Percentiles rank a stretch among this genome's conserved stretches.
Evolutionary conservation across 768 basidiomycete genomes (phyloP).

Genomic region (Mycena capillaripes): DNA sequence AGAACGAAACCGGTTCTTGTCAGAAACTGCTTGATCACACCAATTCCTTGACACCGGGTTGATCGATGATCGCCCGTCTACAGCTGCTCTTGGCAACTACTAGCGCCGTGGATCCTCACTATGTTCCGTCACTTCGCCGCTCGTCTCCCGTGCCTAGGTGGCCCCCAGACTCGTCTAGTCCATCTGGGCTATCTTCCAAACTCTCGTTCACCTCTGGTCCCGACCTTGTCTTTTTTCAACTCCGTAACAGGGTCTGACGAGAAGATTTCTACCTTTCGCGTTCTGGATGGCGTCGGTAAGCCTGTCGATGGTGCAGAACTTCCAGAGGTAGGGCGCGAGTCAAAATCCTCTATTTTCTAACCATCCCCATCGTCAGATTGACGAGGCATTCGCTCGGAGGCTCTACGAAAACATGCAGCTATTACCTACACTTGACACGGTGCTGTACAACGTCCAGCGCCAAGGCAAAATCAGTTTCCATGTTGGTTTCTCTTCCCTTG

Average conservation of each 20-base stretch:
- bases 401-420: slow-evolving; percentile 87
- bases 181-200: slow-evolving; percentile 52
- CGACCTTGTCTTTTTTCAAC: slow-evolving; percentile 85
- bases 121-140: slow-evolving; percentile 11
- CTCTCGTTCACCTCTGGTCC: slow-evolving; percentile 72
- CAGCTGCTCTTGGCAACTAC: background rate
- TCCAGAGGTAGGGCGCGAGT: slow-evolving; percentile 71
- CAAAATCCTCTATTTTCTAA: background rate
- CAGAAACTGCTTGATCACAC: too few relatives aligned
- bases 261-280: slow-evolving; percentile 88
- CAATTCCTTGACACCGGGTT: background rate
- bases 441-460: slow-evolving; percentile 92
- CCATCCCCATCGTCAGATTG: slow-evolving; percentile 61
- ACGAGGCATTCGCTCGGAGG: slow-evolving; percentile 73
- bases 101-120: background rate
- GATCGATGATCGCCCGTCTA: background rate
- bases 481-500: slow-evolving; percentile 58
- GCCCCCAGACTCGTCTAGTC: slow-evolving; percentile 11
- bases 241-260: slow-evolving; percentile 71
- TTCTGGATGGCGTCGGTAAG: slow-evolving; percentile 85
- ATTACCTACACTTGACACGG: slow-evolving; percentile 86
- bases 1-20: too few relatives aligned
- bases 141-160: slow-evolving; percentile 16
- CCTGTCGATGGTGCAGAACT: slow-evolving; percentile 80
- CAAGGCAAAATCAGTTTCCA: slow-evolving; percentile 96